A percentile compares a stretch with the other conserved stretches of the same genome.
Evolutionary conservation across 257 asterid species (phyloP).

Genomic region (Solanum clarkiae): DNA sequence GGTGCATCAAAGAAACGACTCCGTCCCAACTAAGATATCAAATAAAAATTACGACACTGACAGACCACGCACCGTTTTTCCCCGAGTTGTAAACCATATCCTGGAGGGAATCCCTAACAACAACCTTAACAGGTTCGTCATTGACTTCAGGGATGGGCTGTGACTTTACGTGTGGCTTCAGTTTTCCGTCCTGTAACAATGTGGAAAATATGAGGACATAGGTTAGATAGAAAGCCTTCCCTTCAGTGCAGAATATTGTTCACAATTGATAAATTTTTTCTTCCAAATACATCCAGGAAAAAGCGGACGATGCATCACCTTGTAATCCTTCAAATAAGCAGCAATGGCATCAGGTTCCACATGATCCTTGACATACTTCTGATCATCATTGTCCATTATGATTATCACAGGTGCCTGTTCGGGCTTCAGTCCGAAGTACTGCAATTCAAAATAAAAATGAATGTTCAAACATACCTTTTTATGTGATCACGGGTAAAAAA

Average conservation of each 20-base stretch:
- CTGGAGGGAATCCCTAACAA: constrained; percentile 47
- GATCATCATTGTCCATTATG: constrained; percentile 33
- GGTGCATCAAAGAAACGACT: not conserved
- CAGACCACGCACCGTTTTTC: constrained; percentile 6
- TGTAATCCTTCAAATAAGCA: constrained; percentile 47
- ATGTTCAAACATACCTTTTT: not conserved
- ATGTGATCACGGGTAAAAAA: not conserved
- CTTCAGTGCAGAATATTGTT: not conserved
- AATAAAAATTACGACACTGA: not conserved
- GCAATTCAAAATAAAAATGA: constrained; percentile 13
- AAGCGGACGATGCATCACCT: constrained; percentile 19
- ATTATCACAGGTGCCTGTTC: constrained; percentile 62
- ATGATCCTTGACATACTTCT: constrained; percentile 46
- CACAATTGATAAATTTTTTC: not conserved
- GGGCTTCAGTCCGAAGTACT: constrained; percentile 64
- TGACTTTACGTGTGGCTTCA: constrained; percentile 51
- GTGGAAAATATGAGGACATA: not conserved
- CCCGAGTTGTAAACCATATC: constrained; percentile 7
- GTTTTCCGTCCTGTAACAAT: constrained; percentile 46
- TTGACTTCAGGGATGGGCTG: constrained; percentile 70
- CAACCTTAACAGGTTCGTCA: constrained; percentile 79
- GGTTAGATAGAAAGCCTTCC: not conserved
- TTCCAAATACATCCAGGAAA: not conserved
- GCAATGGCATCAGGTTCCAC: constrained; percentile 50
- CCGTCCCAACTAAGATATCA: not conserved